These are phyloP conservation scores for Saprolegnia diclina DNA, from an alignment of 352 stramenopile species.

Conservation along the genomic window DNA sequence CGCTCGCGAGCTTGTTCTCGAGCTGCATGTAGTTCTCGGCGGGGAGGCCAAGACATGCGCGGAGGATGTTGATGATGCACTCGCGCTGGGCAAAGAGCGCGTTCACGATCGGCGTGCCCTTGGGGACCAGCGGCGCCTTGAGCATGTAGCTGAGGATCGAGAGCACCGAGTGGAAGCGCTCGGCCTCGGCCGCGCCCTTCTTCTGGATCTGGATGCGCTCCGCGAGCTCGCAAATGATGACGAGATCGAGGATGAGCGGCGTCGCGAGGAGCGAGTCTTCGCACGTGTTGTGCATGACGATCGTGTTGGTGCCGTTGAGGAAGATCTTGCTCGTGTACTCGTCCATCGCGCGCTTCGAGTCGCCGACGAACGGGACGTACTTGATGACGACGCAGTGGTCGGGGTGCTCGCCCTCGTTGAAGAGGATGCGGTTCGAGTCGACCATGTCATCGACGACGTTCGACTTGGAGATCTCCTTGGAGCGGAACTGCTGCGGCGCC, in stretches of 20 bases:
- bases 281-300: conserved; percentile 99
- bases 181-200: conserved; percentile 81
- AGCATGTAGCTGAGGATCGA: conserved; percentile 98
- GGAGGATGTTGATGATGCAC: conserved; percentile 98
- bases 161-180: conserved; percentile 96
- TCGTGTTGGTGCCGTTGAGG: conserved; percentile 99
- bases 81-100: conserved; percentile 97
- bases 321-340: conserved; percentile 99
- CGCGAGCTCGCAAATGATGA: conserved; percentile 96
- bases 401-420: conserved; percentile 97
- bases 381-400: conserved; percentile 99
- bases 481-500: conserved; percentile 98
- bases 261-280: conserved; percentile 98
- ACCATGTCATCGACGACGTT: conserved; percentile 99
- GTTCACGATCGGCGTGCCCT: conserved; percentile 98
- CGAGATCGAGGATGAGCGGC: conserved; percentile 97
- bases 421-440: conserved; percentile 95
- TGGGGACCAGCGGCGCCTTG: conserved; percentile 97
- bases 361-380: conserved; percentile 98
- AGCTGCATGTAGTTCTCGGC: conserved; percentile 98
- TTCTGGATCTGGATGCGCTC: conserved; percentile 95
- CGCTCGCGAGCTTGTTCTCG: conserved; percentile 90
- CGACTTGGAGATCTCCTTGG: conserved; percentile 99
- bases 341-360: conserved; percentile 99
- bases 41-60: conserved; percentile 94